A percentile compares a stretch with the other conserved stretches of the same genome.
These are phyloP conservation scores for Wickerhamomyces hampshirensis DNA, from an alignment of 805 yeast species.

Conservation along the genomic window DNA sequence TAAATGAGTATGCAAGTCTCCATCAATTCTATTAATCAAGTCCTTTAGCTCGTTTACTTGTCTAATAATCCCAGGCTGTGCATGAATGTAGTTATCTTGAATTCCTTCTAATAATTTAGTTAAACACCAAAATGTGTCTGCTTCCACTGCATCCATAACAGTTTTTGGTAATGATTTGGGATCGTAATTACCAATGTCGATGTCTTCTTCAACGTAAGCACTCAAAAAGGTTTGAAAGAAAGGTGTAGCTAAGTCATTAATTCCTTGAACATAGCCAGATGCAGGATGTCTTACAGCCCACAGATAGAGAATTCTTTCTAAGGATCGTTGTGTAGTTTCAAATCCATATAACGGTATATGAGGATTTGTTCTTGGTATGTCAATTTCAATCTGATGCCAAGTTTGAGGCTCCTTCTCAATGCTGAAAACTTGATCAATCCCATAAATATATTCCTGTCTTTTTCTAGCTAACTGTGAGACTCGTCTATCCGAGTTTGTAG, in stretches of 20 bases:
- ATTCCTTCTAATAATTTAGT: constrained; percentile 89
- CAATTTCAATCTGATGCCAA: constrained; percentile 95
- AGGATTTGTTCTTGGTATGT: constrained; percentile 92
- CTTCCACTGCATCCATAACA: constrained; percentile 70
- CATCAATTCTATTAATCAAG: constrained; percentile 76
- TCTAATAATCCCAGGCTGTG: constrained; percentile 93
- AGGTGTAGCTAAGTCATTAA: constrained; percentile 90
- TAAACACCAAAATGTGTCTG: constrained; percentile 96
- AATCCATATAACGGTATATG: constrained; percentile 66
- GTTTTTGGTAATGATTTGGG: constrained; percentile 56
- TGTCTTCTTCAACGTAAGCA: constrained; percentile 49
- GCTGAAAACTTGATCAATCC: constrained; percentile 59
- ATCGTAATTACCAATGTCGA: constrained; percentile 53
- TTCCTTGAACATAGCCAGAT: constrained; percentile 96
- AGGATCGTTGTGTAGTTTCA: constrained; percentile 67
- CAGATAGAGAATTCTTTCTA: constrained; percentile 76
- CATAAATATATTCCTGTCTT: constrained; percentile 79
- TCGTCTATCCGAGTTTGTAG: constrained; percentile 78
- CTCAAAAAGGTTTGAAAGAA: constrained; percentile 81
- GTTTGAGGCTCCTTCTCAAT: constrained; percentile 64
- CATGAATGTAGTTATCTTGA: constrained; percentile 95
- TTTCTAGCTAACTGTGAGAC: constrained; percentile 66
- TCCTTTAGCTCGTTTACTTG: constrained; percentile 81
- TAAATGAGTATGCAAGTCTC: constrained; percentile 67
- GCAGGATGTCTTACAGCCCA: constrained; percentile 99